These are phyloP conservation scores for Polytrichum commune DNA, from an alignment of 225 moss, liverwort and hornwort species.

Conservation along the genomic window DNA sequence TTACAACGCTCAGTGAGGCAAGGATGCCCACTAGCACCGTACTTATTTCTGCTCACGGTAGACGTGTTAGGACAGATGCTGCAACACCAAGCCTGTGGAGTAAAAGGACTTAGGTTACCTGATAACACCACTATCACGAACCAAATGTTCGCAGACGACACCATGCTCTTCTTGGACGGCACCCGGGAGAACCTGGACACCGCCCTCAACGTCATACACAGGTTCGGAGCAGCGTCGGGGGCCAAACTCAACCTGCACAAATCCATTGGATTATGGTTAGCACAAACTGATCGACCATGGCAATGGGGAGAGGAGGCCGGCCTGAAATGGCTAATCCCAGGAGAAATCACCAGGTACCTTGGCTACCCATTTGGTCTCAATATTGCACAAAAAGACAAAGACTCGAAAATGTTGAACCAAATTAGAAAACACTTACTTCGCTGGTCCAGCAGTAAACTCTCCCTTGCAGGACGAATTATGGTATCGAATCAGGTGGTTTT, in stretches of 20 bases:
- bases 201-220: not conserved
- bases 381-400: not conserved
- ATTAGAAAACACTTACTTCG: not conserved
- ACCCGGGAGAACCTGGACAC: not conserved
- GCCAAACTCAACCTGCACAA: no score
- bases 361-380: not conserved
- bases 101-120: not conserved
- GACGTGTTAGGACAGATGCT: not conserved
- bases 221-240: not conserved
- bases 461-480: no score
- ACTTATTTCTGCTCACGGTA: not conserved
- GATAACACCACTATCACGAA: not conserved
- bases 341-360: no score
- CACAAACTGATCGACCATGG: no score
- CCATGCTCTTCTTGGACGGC: not conserved
- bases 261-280: no score
- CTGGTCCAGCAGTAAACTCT: no score
- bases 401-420: not conserved
- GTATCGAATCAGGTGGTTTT: no score
- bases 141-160: not conserved
- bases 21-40: not conserved
- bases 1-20: no score
- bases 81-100: not conserved
- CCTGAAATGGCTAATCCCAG: no score
- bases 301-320: no score